These are phyloP conservation scores for Saururus chinensis DNA, from an alignment of 164 flowering plant species.

Conservation along the genomic window DNA sequence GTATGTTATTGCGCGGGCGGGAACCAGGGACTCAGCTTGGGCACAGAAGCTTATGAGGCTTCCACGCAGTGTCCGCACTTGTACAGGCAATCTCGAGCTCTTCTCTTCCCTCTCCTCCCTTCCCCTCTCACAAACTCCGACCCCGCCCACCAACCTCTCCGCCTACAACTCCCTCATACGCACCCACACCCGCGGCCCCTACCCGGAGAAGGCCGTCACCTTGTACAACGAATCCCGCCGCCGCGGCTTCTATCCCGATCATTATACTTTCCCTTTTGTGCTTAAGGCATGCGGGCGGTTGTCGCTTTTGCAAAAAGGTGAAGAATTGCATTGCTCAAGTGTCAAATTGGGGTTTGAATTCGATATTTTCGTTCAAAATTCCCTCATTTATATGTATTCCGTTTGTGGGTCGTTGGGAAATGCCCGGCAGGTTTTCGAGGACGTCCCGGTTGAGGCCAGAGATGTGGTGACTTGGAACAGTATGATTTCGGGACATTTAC, in stretches of 20 bases:
- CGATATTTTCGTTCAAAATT: slow-evolving; percentile 25
- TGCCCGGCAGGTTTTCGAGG: slow-evolving; percentile 16
- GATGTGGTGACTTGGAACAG: slow-evolving; percentile 28
- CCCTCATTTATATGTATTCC: slow-evolving; percentile 18
- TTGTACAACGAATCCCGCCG: slow-evolving; percentile 17
- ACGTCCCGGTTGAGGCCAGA: slow-evolving; percentile 10
- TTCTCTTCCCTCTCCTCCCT: background rate
- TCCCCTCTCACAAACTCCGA: slow-evolving; percentile 4
- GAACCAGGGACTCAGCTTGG: no score
- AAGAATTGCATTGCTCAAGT: slow-evolving; percentile 14
- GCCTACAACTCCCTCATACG: slow-evolving; percentile 22
- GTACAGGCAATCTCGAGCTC: no score
- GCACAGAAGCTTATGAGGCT: no score
- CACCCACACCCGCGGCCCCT: slow-evolving; percentile 9
- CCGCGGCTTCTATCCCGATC: slow-evolving; percentile 12
- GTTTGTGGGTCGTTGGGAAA: slow-evolving; percentile 10
- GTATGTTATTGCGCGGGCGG: no score
- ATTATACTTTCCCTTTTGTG: slow-evolving; percentile 23
- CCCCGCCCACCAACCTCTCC: slow-evolving; percentile 12
- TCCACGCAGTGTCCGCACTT: no score
- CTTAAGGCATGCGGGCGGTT: slow-evolving; percentile 19
- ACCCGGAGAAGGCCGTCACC: slow-evolving; percentile 12
- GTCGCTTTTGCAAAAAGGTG: slow-evolving; percentile 7
- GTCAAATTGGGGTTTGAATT: slow-evolving; percentile 15
- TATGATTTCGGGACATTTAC: slow-evolving; percentile 24